A percentile compares a stretch with the other conserved stretches of the same genome.
These are phyloP conservation scores for Coemansia sp. DNA, from an alignment of 192 early-diverging fungal genomes.

Conservation along the genomic window DNA sequence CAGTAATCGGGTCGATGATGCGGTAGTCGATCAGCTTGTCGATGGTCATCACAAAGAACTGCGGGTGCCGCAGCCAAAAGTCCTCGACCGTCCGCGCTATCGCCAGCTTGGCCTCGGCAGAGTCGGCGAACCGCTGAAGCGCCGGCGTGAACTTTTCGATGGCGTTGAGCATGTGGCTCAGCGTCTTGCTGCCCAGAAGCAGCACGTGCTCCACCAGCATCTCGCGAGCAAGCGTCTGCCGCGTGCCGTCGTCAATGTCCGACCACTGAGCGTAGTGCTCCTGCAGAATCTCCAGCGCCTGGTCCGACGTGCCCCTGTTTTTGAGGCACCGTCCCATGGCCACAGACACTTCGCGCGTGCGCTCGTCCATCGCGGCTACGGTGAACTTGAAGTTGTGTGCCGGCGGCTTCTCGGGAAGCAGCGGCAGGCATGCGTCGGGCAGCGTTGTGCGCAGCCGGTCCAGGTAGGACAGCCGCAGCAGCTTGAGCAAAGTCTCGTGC, in stretches of 20 bases:
- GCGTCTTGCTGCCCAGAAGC: conserved; percentile 88
- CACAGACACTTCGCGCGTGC: conserved; percentile 64
- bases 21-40: conserved; percentile 97
- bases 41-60: conserved; percentile 88
- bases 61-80: conserved; percentile 89
- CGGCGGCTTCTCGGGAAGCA: conserved; percentile 69
- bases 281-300: conserved; percentile 50
- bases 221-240: conserved; percentile 61
- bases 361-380: conserved; percentile 58
- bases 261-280: conserved; percentile 50
- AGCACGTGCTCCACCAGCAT: conserved; percentile 82
- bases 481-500: conserved; percentile 83
- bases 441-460: conserved; percentile 82
- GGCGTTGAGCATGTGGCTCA: conserved; percentile 89
- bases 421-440: conserved; percentile 63
- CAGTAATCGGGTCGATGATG: conserved; percentile 80
- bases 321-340: conserved; percentile 51
- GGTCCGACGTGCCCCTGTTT: conserved; percentile 48
- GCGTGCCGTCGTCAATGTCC: conserved; percentile 35
- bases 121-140: conserved; percentile 39
- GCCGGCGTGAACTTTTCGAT: conserved; percentile 76
- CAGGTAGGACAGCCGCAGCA: conserved; percentile 84
- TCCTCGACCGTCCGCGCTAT: conserved; percentile 66
- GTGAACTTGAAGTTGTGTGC: conserved; percentile 72
- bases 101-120: conserved; percentile 68